Evolutionary conservation across 495 filamentous ascomycete genomes (phyloP), one percentile per base, ranked within the genome.

Genomic region (Choiromyces venosus): DNA sequence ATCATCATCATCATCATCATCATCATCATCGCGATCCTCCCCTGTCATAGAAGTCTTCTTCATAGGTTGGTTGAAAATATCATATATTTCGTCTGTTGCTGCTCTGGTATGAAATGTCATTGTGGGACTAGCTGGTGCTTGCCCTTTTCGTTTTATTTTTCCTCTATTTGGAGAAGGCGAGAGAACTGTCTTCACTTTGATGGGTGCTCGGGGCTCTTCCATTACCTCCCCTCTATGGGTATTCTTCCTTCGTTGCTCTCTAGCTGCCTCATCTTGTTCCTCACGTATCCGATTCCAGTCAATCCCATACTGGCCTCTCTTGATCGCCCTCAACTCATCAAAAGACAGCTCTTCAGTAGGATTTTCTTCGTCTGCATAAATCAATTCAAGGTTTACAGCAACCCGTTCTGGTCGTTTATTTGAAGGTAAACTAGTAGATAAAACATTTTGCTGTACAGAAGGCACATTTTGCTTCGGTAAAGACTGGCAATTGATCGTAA

Each of bases 31-130:
- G 14, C 67, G 67, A 35, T 79, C 82, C 25, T 84, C 80, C 40
- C 77, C 75, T 4, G 76, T 77, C 19, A 44, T 46, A 35, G 74
- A 61, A 36, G 69, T 42, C 44, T 85, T 76, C 77, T 92, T 88
- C 65, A 97, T 82, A 10, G 96, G 94, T 66, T 96, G 92, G 78
- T 95, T 98, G 83, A 99, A 98, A 56, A 99, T 90, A 73, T 91
- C 92, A 82, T 98, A 96, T 67, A 99, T 97, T 75, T 98, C 96
- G 79, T 98, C 94, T 67, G 93, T 97, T 1, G 95, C 95, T 69
- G 94, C 94, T 68, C 89, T 92, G 25, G 95, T 99, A 80, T 97
- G 92, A 75, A 99, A 87, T 1, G 95, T 99, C 94, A 99, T 97
- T 1, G 95, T 99, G 37, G 93, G 92, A 80, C 74, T 76, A 46